phyloP scores from a whole-genome alignment of 768 basidiomycete genomes.

The Trametes elegans region DNA sequence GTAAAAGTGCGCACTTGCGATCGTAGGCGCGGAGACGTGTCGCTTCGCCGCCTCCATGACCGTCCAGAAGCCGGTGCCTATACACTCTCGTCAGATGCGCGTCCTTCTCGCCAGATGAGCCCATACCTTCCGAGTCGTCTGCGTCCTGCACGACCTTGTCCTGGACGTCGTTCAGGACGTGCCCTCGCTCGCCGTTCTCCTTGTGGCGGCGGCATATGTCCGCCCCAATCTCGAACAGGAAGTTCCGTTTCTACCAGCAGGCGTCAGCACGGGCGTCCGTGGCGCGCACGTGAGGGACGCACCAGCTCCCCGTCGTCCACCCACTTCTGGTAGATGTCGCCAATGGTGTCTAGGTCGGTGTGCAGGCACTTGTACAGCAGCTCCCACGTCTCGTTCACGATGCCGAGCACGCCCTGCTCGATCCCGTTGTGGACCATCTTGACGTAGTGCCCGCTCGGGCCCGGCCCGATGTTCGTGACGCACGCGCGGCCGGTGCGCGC shows the following conservation, averaged over 20 bases:
- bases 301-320: slow-evolving; percentile 19
- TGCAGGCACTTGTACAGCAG: slow-evolving; percentile 21
- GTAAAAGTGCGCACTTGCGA: slow-evolving; percentile 24
- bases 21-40: slow-evolving; percentile 23
- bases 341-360: slow-evolving; percentile 19
- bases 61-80: slow-evolving; percentile 24
- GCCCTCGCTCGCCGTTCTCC: slow-evolving; percentile 10
- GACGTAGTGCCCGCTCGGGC: slow-evolving; percentile 24
- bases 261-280: neutral
- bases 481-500: slow-evolving; percentile 19
- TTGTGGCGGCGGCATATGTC: slow-evolving; percentile 23
- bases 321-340: slow-evolving; percentile 20
- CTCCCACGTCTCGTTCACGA: slow-evolving; percentile 23
- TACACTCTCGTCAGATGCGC: neutral
- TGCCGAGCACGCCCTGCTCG: slow-evolving; percentile 25
- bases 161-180: slow-evolving; percentile 22
- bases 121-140: slow-evolving; percentile 20
- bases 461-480: slow-evolving; percentile 20
- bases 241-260: slow-evolving; percentile 18
- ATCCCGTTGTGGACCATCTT: slow-evolving; percentile 30
- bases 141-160: slow-evolving; percentile 27
- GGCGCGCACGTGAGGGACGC: neutral
- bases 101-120: neutral
- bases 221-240: slow-evolving; percentile 23
- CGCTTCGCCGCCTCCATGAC: slow-evolving; percentile 22